Evolutionary conservation across 1,139 yeast genomes (phyloP), one percentile per base, ranked within the genome.

Genomic region (Blastobotrys apis): DNA sequence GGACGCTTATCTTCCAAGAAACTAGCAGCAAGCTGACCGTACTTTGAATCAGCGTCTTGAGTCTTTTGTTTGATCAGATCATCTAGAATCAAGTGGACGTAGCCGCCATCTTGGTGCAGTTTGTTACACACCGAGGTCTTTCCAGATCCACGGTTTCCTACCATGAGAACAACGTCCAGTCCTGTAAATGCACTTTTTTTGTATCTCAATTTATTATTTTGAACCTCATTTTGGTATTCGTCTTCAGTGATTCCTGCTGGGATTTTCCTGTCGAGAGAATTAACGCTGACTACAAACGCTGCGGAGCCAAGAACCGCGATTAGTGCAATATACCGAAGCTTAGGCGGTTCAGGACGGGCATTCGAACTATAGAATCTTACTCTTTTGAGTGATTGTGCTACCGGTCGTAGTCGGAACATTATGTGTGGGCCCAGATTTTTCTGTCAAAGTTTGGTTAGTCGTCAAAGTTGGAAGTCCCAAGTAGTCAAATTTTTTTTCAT

Each of bases 51-150:
- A 42, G 75, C 72, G 56, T 96, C 80, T 25, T 71, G 69, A 64
- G 88, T 96, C 9, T 13, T n/a, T 10, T 88, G 95, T 58, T 97
- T 77, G 53, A 90, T 73, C 57, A 90, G 75, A 63, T 90, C 97
- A 39, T 97, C 97, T 16, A 97, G 97, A 30, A 94, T 81, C 41
- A 90, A 69, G 62, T 90, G 97, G 33, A 84, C 80, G 63, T 88
- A 90, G 8, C 82, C 81, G 60, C 77, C 82, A 56, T 87, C 84
- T 19, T 73, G 66, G 35, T 88, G 96, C 46, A 90, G 73, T 59
- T 77, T 83, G 35, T 81, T 82, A 69, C 96, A 86, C 66, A 90
- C 97, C 1, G 97, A 90, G 47, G 97, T 97, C 63, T 90, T 88
- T 31, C 97, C 97, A 13, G 95, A 81, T 10, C 97, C 96, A 3